Percentiles rank a stretch among this genome's conserved stretches.
Evolutionary conservation across 768 basidiomycete genomes (phyloP).

Genomic region (Hypholoma fasciculare): DNA sequence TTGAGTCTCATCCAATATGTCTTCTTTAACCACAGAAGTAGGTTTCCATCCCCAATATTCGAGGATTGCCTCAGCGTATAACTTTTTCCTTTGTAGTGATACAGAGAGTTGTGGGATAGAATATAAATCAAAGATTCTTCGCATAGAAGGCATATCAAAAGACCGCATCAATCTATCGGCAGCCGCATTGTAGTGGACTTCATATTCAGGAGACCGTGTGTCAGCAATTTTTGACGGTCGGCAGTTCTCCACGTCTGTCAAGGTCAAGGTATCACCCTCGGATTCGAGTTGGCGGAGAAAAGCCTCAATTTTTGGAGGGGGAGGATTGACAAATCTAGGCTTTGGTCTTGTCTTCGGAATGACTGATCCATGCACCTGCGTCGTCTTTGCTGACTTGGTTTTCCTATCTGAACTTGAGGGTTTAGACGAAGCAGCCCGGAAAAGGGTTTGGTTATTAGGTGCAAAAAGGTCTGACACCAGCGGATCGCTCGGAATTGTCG

Average conservation of each 20-base stretch:
- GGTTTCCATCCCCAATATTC: conserved; percentile 71
- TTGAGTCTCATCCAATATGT: conserved; percentile 50
- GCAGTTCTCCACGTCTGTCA: conserved; percentile 63
- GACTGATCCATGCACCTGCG: too few relatives aligned
- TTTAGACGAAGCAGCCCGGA: neutral
- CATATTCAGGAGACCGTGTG: conserved; percentile 42
- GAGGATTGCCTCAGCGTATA: conserved; percentile 57
- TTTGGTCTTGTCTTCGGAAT: neutral
- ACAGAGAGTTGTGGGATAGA: conserved; percentile 33
- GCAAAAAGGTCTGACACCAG: too few relatives aligned
- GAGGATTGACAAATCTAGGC: conserved; percentile 31
- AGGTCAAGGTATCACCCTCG: conserved; percentile 45
- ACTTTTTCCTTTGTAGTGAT: conserved; percentile 36
- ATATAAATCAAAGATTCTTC: conserved; percentile 50
- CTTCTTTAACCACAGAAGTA: conserved; percentile 45
- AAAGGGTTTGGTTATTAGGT: too few relatives aligned
- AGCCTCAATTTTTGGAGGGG: conserved; percentile 35
- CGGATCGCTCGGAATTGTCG: too few relatives aligned
- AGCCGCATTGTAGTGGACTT: conserved; percentile 52
- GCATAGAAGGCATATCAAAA: conserved; percentile 65
- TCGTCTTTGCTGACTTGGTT: neutral
- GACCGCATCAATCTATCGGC: conserved; percentile 54
- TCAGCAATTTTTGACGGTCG: conserved; percentile 41
- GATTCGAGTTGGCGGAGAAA: conserved; percentile 56
- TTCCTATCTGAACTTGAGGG: neutral